phyloP scores from a whole-genome alignment of 768 basidiomycete species.

The Candolleomyces eurysporus region DNA sequence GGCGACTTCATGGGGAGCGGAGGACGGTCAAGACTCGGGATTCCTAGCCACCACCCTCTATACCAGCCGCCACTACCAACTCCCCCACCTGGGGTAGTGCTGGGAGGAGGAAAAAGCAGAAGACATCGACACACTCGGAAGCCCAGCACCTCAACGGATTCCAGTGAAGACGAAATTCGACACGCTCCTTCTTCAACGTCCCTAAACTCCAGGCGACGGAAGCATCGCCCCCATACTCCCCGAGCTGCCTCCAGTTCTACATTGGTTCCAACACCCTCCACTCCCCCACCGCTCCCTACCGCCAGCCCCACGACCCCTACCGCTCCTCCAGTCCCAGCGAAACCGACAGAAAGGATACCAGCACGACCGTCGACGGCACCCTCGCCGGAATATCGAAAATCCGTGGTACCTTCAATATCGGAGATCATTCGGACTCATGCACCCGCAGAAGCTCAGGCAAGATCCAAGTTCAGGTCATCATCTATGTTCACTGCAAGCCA shows the following conservation, averaged over 20 bases:
- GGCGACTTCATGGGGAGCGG: constrained; percentile 50
- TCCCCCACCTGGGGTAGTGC: constrained; percentile 75
- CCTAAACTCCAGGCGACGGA: constrained; percentile 33
- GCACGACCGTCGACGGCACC: constrained; percentile 11
- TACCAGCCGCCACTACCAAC: constrained; percentile 83
- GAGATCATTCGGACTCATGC: constrained; percentile 84
- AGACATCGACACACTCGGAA: constrained; percentile 25
- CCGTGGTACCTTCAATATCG: constrained; percentile 75
- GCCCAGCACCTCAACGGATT: constrained; percentile 36
- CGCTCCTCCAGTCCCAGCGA: neutral
- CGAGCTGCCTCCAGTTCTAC: constrained; percentile 23
- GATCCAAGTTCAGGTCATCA: constrained; percentile 46
- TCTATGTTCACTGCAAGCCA: constrained; percentile 49
- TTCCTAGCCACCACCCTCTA: constrained; percentile 66
- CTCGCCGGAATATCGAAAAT: constrained; percentile 37
- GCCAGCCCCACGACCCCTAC: neutral
- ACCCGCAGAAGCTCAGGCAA: constrained; percentile 52
- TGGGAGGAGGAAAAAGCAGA: constrained; percentile 49
- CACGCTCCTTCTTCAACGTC: constrained; percentile 24
- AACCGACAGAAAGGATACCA: constrained; percentile 3
- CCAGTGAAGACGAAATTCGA: constrained; percentile 48
- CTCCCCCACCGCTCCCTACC: constrained; percentile 10
- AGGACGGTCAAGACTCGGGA: constrained; percentile 52
- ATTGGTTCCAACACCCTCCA: constrained; percentile 6
- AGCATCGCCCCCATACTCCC: constrained; percentile 26